These are phyloP conservation scores for Allomyces arbusculus DNA, from an alignment of 192 early-diverging fungal genomes.

Conservation along the genomic window DNA sequence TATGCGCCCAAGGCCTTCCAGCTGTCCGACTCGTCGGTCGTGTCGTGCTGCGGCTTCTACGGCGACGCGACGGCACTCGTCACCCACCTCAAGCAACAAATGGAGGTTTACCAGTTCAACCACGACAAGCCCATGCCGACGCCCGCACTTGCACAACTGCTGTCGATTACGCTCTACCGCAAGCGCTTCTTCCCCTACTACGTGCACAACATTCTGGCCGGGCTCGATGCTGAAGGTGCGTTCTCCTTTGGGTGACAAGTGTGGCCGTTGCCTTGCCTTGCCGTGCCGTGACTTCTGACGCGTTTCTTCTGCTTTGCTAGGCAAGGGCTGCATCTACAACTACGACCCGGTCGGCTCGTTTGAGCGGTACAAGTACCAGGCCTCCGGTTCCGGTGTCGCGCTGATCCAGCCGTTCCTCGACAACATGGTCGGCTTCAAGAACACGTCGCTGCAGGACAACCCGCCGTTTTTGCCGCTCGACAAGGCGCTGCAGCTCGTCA, in stretches of 20 bases:
- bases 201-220: constrained; percentile 70
- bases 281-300: not conserved
- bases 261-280: not conserved
- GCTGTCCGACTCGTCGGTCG: constrained; percentile 59
- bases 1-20: constrained; percentile 76
- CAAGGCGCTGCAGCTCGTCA: constrained; percentile 52
- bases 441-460: constrained; percentile 13
- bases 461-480: constrained; percentile 23
- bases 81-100: constrained; percentile 58
- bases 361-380: constrained; percentile 51
- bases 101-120: constrained; percentile 84
- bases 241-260: not conserved
- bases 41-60: constrained; percentile 69
- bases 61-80: constrained; percentile 72
- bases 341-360: constrained; percentile 89
- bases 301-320: constrained; percentile 9
- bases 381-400: constrained; percentile 65
- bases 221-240: constrained; percentile 65
- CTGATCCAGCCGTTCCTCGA: constrained; percentile 96
- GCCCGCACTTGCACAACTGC: constrained; percentile 78
- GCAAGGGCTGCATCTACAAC: constrained; percentile 69
- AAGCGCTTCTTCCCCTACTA: constrained; percentile 96
- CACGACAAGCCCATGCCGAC: constrained; percentile 76
- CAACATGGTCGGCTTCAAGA: constrained; percentile 66
- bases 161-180: constrained; percentile 74